These are phyloP conservation scores for Colletotrichum phormii DNA, from an alignment of 2,329 filamentous ascomycete genomes.

Conservation along the genomic window DNA sequence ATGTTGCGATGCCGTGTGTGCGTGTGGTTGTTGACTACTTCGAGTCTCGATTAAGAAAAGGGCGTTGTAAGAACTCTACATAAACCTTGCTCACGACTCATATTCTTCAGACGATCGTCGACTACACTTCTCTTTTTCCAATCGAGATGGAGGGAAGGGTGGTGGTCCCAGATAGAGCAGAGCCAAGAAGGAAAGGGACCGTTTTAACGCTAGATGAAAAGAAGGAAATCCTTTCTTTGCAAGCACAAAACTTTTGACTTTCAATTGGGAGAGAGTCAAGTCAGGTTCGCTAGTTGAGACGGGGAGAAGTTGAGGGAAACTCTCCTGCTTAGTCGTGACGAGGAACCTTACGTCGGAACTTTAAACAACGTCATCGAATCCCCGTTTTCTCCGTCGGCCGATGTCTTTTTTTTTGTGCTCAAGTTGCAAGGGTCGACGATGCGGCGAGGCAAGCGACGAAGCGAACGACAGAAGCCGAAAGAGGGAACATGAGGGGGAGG, in stretches of 20 bases:
- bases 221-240: not conserved
- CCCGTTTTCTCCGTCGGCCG: not conserved
- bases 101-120: slow-evolving; percentile 4
- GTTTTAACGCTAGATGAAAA: not conserved
- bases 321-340: slow-evolving; percentile 16
- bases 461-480: slow-evolving; percentile 7
- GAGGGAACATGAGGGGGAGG: not conserved
- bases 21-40: not conserved
- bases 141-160: not conserved
- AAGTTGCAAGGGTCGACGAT: not conserved
- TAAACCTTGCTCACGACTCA: not conserved
- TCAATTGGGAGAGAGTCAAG: not conserved
- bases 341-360: slow-evolving; percentile 7
- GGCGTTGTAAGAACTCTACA: not conserved
- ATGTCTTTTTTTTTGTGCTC: not conserved
- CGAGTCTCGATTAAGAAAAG: not conserved
- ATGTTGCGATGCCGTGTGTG: not conserved
- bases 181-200: not conserved
- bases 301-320: slow-evolving; percentile 16
- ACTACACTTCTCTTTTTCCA: too few relatives aligned
- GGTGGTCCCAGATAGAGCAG: not conserved
- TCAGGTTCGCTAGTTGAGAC: not conserved
- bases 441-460: not conserved
- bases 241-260: not conserved
- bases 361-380: slow-evolving; percentile 9